Evolutionary conservation across 441 rosid genomes (phyloP), one percentile per base, ranked within the genome.

Genomic region (Arabidopsis lyrata): DNA sequence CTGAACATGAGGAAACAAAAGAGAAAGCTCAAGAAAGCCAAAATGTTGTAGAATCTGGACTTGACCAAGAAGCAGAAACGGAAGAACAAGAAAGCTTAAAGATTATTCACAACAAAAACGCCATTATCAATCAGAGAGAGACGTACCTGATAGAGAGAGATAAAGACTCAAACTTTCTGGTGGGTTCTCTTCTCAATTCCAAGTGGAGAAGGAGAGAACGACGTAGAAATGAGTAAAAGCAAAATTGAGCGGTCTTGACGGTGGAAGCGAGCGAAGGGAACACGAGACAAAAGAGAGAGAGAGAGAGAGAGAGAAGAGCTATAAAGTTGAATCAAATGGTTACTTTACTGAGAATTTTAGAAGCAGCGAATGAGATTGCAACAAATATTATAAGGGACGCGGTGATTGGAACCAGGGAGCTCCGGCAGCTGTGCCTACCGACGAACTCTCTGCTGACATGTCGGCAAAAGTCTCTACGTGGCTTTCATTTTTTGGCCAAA

Each of bases 381-480:
- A 45, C 39, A 63, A 60, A 56, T 15, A 59, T 5, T 9, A 36
- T 22, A 15, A 49, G 67, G 31, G 75, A 60, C 48, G 67, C 75
- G 39, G 60, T 24, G 59, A 70, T 61, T 59, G 67, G 75, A 60
- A 70, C 41, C 8, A 34, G 59, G 59, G 2, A 22, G 58, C 58
- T 22, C 58, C 58, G 27, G 66, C 58, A 70, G 13, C 49, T 47
- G 63, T 68, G 44, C 16, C 22, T 44, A 56, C 24, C 24, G 20
- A 48, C 58, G 55, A 70, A 59, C 38, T 35, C 58, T 22, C 4
- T 48, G 66, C 74, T 59, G 74, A 59, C 58, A 24, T 70, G 75
- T 70, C 75, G 59, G 66, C 50, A 10, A 15, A 36, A 48, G 31
- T 60, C 18, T 24, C 14, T 60, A 70, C 74, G 75, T 49, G 75